Evolutionary conservation across 2,329 filamentous ascomycete genomes (phyloP), one percentile per base, ranked within the genome.

Genomic region (Sporothrix dimorphospora): DNA sequence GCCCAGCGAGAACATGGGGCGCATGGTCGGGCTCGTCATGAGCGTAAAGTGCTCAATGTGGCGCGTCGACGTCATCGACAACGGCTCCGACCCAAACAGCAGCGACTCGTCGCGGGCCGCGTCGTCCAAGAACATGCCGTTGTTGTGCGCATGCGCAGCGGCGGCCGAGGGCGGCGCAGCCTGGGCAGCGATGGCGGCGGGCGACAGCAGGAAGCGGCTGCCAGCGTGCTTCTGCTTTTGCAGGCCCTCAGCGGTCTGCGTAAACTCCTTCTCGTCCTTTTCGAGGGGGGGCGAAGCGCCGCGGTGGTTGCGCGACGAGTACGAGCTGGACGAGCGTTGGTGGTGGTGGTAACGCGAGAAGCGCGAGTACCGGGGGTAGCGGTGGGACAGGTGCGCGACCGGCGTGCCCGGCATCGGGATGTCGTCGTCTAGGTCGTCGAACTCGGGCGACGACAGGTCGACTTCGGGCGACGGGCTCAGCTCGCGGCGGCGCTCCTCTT

Each of bases 181-280:
- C 42, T 76, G 76, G 45, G 74, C 70, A 27, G 76, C 70, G 42
- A 75, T 72, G 76, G 57, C 12, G 57, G 73, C 73, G 42, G 75
- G 68, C 38, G 75, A 73, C 16, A 83, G 79, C 42, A 83, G 73
- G 53, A 74, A 72, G 12, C 71, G 30, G 40, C 84, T 83, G 38
- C 85, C 84, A 59, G 80, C 85, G 27, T 90, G 83, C 78, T 90
- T 91, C 74, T 87, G 84, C 79, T 88, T 90, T 77, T 89, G 93
- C 77, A 98, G 88, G 66, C 91, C 93, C 76, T 94, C 93, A 19
- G 96, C 96, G 1, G 94, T 98, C 82, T 97, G 93, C 7, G 95
- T 98, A 79, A 99, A 99, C 81, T 98, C 96, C 79, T 92, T 93
- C 85, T 98, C 95, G 77, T 98, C 95, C 77, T 92, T 94, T 83